Conservation (phyloP, 208 protist species). For the Leishmania arabica region DNA sequence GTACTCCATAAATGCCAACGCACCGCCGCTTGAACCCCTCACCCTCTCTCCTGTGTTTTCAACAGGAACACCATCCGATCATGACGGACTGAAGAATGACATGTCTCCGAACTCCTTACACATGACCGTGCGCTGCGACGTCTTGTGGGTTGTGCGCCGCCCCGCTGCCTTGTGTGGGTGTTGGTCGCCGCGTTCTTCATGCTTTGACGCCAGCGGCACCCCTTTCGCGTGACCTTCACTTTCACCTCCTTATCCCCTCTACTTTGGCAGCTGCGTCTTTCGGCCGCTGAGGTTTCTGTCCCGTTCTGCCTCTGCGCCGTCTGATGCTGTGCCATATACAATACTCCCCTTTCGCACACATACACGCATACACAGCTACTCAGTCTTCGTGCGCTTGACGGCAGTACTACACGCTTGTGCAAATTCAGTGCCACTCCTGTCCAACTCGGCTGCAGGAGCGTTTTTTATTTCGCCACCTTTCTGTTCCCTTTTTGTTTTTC, state of each 20-base stretch:
- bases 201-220: neutral
- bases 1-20: neutral
- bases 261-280: neutral
- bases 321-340: neutral
- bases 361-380: neutral
- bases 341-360: neutral
- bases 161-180: neutral
- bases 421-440: neutral
- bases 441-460: neutral
- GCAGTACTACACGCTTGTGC: neutral
- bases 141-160: neutral
- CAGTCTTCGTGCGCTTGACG: neutral
- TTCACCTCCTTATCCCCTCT: neutral
- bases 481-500: neutral
- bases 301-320: neutral
- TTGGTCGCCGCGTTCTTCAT: neutral
- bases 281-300: neutral
- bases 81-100: neutral
- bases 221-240: neutral
- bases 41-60: neutral
- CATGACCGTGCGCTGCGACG: neutral
- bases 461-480: conserved; percentile 9
- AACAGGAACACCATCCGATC: neutral
- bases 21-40: neutral
- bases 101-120: neutral